Evolutionary conservation across 441 rosid species (phyloP), one percentile per base, ranked within the genome.

Genomic region (Jatropha multifida): DNA sequence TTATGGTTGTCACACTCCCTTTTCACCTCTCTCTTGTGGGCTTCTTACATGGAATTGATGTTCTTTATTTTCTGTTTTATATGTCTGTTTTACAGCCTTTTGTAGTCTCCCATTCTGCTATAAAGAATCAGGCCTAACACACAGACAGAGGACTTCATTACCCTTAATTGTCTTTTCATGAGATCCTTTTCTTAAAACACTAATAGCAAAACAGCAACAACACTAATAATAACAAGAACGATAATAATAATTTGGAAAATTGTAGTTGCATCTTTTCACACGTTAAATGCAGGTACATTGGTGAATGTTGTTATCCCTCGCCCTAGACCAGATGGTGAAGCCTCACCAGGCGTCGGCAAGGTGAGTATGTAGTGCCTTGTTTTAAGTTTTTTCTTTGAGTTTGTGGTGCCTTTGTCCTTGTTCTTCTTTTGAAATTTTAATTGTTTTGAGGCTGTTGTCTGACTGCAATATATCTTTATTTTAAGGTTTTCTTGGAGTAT

Each of bases 1-100:
- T 48, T 23, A 20, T 58, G 37, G 20, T 58, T 7, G 32, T 8
- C 0, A n/a, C 5, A 5, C 15, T n/a, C 26, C 18, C 23, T 54
- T 20, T 41, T 62, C 38, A 62, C n/a, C 32, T 72, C 44, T 14
- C 13, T 55, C 15, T 69, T 17, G 7, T 5, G 5, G 60, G 61
- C 60, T 52, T 74, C 38, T 38, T 75, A 79, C 68, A 67, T 81
- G 71, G 77, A 80, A 84, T 86, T 71, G 77, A 76, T 81, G 77
- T 81, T 74, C 77, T 81, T 85, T 82, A 44, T 79, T 78, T 23
- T 82, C 55, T 80, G 77, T 86, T 79, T 74, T 85, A 81, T 85
- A 82, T 88, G 84, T 90, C 89, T 90, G 93, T 94, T 89, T 91
- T 92, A 91, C 99, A 90, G 93, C 97, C 86, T 83, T 84, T 82